phyloP scores from a whole-genome alignment of 2,329 filamentous ascomycete species.

The Pestalotiopsis sp. region DNA sequence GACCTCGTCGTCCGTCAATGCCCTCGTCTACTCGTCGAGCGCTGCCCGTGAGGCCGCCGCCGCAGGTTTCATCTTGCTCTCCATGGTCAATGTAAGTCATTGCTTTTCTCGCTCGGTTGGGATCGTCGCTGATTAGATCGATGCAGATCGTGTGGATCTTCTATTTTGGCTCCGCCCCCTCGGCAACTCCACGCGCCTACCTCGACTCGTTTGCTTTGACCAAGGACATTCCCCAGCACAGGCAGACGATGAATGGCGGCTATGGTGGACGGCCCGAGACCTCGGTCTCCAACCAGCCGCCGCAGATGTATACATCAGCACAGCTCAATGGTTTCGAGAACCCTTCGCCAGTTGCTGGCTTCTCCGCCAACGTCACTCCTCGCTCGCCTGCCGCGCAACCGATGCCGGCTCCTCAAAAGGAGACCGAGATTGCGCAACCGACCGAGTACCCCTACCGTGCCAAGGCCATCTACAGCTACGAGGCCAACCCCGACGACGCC shows the following conservation, averaged over 20 bases:
- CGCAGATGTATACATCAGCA: constrained; percentile 97
- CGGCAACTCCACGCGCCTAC: constrained; percentile 83
- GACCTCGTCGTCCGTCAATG: constrained; percentile 84
- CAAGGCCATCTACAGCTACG: constrained; percentile 99
- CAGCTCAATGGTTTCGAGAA: constrained; percentile 97
- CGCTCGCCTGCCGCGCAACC: constrained; percentile 44
- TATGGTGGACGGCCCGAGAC: constrained; percentile 83
- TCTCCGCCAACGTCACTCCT: constrained; percentile 57
- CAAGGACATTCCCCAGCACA: constrained; percentile 75
- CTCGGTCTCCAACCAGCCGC: constrained; percentile 74
- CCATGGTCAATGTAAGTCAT: constrained; percentile 81
- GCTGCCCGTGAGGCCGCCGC: constrained; percentile 82
- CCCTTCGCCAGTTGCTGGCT: constrained; percentile 79
- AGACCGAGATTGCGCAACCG: constrained; percentile 68
- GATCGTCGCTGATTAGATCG: neutral
- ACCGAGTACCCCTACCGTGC: constrained; percentile 96
- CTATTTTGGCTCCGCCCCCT: constrained; percentile 93
- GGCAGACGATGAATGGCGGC: constrained; percentile 73
- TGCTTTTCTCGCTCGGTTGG: neutral
- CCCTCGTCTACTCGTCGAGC: constrained; percentile 75
- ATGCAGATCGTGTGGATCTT: constrained; percentile 94
- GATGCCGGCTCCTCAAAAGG: constrained; percentile 44
- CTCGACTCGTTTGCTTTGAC: constrained; percentile 94
- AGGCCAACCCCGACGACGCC: constrained; percentile 95
- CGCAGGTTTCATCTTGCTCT: constrained; percentile 90